A percentile compares a stretch with the other conserved stretches of the same genome.
Conservation (phyloP, 2,329 filamentous ascomycete species). For the Xylariaceae sp. region DNA sequence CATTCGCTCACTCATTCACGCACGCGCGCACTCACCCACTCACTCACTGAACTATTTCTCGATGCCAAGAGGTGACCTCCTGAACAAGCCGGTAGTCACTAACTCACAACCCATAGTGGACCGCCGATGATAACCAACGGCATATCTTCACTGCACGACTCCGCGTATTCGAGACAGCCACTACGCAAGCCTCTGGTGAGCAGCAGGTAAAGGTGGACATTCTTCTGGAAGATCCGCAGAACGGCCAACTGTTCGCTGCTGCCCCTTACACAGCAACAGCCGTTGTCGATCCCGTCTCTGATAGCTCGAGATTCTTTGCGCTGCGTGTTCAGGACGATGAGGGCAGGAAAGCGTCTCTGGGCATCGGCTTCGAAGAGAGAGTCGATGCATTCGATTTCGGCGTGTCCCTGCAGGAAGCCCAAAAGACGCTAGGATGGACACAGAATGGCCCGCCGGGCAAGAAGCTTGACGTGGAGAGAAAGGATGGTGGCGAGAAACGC, state of each 20-base stretch:
- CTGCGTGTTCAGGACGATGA: slow-evolving; percentile 70
- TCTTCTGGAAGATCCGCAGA: slow-evolving; percentile 69
- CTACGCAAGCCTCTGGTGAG: slow-evolving; percentile 40
- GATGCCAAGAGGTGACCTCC: not conserved
- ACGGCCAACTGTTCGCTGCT: slow-evolving; percentile 74
- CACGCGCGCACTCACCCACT: too few relatives aligned
- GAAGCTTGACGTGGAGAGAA: slow-evolving; percentile 35
- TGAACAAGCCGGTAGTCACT: slow-evolving; percentile 6
- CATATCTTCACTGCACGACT: slow-evolving; percentile 83
- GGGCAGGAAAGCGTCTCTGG: slow-evolving; percentile 71
- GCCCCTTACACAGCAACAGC: slow-evolving; percentile 65
- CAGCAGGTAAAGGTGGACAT: slow-evolving; percentile 66
- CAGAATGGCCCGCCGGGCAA: slow-evolving; percentile 35
- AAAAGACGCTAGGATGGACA: slow-evolving; percentile 62
- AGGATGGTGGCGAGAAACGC: slow-evolving; percentile 51
- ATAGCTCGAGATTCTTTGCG: slow-evolving; percentile 81
- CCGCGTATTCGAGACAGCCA: slow-evolving; percentile 70
- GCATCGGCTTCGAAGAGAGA: slow-evolving; percentile 82
- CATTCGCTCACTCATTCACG: too few relatives aligned
- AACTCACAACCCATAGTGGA: slow-evolving; percentile 50
- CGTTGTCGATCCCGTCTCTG: slow-evolving; percentile 70
- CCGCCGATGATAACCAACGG: slow-evolving; percentile 58
- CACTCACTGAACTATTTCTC: not conserved
- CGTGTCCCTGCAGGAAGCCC: slow-evolving; percentile 71
- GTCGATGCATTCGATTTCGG: slow-evolving; percentile 82